phyloP scores from a whole-genome alignment of 106 monocot genomes.

The Acanthochlamys bracteata region DNA sequence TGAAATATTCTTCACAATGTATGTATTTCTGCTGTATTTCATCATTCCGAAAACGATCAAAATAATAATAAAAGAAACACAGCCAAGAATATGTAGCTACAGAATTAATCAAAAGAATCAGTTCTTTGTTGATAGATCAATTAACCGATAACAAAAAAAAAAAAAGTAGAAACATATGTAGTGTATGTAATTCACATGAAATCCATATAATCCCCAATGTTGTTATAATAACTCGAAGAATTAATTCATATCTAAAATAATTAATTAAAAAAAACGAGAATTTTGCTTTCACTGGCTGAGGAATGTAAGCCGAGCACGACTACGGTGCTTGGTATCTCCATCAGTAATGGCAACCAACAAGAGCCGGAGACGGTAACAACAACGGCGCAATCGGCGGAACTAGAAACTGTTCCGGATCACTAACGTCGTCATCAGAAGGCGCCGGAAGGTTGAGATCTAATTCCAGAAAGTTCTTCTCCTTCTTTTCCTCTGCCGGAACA shows the following conservation, averaged over 20 bases:
- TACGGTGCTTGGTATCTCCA: not conserved
- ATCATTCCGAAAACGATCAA: too few species aligned
- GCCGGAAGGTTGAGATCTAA: constrained; percentile 39
- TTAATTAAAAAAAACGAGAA: not conserved
- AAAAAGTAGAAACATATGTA: not conserved
- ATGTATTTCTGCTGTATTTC: too few species aligned
- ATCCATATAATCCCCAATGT: not conserved
- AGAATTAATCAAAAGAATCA: too few species aligned
- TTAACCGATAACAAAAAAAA: not conserved
- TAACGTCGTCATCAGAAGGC: constrained; percentile 16
- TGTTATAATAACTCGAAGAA: not conserved
- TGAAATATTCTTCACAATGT: too few species aligned
- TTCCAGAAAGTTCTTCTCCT: constrained; percentile 12
- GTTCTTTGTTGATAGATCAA: too few species aligned
- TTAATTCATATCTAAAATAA: not conserved
- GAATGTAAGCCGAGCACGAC: too few species aligned
- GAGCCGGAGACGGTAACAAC: constrained; percentile 17
- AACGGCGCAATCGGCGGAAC: constrained; percentile 3
- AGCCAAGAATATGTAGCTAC: too few species aligned
- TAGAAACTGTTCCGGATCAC: not conserved
- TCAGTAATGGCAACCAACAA: constrained; percentile 34
- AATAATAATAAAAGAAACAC: too few species aligned
- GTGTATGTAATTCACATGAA: not conserved
- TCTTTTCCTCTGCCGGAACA: not conserved
- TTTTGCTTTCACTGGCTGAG: not conserved